Evolutionary conservation across 805 yeast genomes (phyloP).

Genomic region (Metschnikowia kofuensis): DNA sequence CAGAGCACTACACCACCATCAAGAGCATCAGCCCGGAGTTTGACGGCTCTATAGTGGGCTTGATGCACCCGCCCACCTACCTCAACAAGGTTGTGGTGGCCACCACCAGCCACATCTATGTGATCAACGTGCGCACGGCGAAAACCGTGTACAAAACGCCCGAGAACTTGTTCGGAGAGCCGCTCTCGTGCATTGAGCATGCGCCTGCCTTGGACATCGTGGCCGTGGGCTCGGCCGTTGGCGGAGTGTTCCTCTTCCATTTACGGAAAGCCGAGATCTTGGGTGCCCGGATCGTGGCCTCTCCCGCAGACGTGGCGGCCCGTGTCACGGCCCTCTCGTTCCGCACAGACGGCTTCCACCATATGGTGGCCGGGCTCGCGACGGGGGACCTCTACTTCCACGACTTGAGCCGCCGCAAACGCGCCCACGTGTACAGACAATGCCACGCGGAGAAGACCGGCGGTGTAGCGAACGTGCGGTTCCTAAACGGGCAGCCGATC

Average conservation of each 20-base stretch:
- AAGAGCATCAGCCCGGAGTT: constrained; percentile 47
- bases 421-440: constrained; percentile 71
- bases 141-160: constrained; percentile 59
- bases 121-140: constrained; percentile 77
- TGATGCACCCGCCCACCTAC: constrained; percentile 86
- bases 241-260: constrained; percentile 65
- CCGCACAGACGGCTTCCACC: constrained; percentile 87
- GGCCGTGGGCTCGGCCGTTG: constrained; percentile 72
- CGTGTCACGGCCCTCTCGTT: constrained; percentile 67
- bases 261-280: constrained; percentile 59
- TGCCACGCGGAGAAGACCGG: constrained; percentile 74
- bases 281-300: constrained; percentile 45
- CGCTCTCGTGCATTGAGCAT: constrained; percentile 64
- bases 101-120: constrained; percentile 58
- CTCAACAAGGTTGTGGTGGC: constrained; percentile 84
- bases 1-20: constrained; percentile 68
- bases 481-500: constrained; percentile 89
- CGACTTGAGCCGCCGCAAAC: constrained; percentile 67
- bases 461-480: constrained; percentile 71
- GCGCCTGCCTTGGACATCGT: constrained; percentile 87
- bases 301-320: constrained; percentile 38
- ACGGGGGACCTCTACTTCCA: constrained; percentile 85
- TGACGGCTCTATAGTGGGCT: constrained; percentile 68
- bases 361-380: constrained; percentile 72
- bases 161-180: constrained; percentile 47